These are phyloP conservation scores for Wickerhamiella brachini DNA, from an alignment of 805 yeast species.

Conservation along the genomic window DNA sequence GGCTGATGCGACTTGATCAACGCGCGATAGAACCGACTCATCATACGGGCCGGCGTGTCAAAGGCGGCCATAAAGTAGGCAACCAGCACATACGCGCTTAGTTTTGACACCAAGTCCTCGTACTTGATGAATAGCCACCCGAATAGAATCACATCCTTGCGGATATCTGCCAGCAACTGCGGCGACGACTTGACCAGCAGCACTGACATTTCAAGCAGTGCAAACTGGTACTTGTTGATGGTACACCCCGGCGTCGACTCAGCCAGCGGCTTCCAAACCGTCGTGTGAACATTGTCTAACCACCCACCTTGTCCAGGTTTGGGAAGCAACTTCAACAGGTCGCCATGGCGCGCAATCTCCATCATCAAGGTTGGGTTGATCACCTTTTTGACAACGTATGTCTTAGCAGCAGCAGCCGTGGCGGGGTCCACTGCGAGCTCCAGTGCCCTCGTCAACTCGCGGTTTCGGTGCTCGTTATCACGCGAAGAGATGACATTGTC, in stretches of 20 bases:
- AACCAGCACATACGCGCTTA: conserved; percentile 82
- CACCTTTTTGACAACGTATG: conserved; percentile 19
- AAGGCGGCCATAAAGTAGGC: conserved; percentile 74
- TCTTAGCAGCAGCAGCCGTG: background rate
- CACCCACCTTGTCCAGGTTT: conserved; percentile 32
- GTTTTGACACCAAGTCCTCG: conserved; percentile 80
- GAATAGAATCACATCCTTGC: conserved; percentile 81
- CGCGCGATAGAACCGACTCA: conserved; percentile 86
- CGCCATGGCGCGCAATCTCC: conserved; percentile 40
- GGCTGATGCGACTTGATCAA: conserved; percentile 68
- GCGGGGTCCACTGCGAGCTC: conserved; percentile 22
- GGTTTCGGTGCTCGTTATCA: conserved; percentile 34
- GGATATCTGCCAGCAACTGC: conserved; percentile 38
- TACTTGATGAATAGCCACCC: conserved; percentile 87
- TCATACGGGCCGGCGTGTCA: conserved; percentile 79
- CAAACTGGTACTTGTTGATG: conserved; percentile 61
- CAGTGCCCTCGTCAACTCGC: conserved; percentile 39
- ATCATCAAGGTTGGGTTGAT: conserved; percentile 52
- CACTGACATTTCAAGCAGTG: conserved; percentile 69
- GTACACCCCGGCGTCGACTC: conserved; percentile 22
- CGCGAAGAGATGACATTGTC: conserved; percentile 36
- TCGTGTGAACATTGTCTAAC: conserved; percentile 47
- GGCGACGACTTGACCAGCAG: conserved; percentile 60
- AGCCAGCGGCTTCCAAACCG: conserved; percentile 56
- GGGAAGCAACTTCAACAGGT: conserved; percentile 34